Evolutionary conservation across 1,139 yeast genomes (phyloP).

Genomic region (Hemisphaericaspora xylofermentans): DNA sequence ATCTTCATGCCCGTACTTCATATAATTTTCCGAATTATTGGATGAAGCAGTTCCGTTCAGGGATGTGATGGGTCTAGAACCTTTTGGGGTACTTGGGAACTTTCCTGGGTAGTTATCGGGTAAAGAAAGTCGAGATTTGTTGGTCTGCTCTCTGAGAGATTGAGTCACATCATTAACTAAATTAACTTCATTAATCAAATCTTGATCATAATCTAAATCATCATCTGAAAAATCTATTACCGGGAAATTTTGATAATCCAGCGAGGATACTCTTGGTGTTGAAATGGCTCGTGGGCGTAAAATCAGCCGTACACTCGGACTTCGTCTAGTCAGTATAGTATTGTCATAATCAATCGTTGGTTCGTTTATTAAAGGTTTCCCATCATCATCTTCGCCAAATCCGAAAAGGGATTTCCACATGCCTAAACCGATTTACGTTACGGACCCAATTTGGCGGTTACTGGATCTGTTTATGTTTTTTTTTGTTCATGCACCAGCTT

Average conservation of each 20-base stretch:
- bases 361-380: conserved; percentile 31
- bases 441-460: too few species aligned
- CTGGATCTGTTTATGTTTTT: too few species aligned
- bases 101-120: conserved; percentile 25
- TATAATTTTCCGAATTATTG: background rate
- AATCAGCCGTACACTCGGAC: background rate
- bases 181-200: conserved; percentile 14
- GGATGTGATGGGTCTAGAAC: background rate
- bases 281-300: too few species aligned
- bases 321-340: conserved; percentile 21
- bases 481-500: too few species aligned
- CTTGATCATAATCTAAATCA: conserved; percentile 18
- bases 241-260: conserved; percentile 3
- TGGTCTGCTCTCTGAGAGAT: conserved; percentile 6
- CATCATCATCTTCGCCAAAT: conserved; percentile 10
- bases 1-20: background rate
- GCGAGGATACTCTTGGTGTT: background rate
- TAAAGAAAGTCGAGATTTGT: conserved; percentile 12
- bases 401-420: conserved; percentile 14
- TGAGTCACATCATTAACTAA: conserved; percentile 12
- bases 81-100: conserved; percentile 9
- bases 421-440: too few species aligned
- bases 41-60: background rate
- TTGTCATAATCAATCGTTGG: conserved; percentile 40
- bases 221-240: conserved; percentile 25